phyloP scores from a whole-genome alignment of 2,329 filamentous ascomycete species.

The Trichophyton verrucosum region DNA sequence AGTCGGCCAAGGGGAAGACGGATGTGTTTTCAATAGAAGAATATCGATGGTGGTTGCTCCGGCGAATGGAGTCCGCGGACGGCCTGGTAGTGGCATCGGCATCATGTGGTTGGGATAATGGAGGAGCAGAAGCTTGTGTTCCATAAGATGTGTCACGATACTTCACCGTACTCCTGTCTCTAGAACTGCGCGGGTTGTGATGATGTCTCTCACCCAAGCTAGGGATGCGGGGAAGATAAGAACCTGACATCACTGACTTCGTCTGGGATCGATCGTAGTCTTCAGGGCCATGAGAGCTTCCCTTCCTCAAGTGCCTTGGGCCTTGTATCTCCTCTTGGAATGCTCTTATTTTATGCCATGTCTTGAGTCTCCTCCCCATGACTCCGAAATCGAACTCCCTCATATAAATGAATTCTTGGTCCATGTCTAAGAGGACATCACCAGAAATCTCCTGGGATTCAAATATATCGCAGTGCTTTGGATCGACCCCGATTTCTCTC shows the following conservation, averaged over 20 bases:
- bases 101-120: constrained; percentile 32
- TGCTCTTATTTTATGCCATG: constrained; percentile 90
- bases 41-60: constrained; percentile 73
- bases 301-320: constrained; percentile 35
- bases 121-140: constrained; percentile 25
- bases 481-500: constrained; percentile 72
- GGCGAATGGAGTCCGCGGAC: constrained; percentile 69
- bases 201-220: constrained; percentile 21
- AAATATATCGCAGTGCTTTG: constrained; percentile 86
- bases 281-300: constrained; percentile 32
- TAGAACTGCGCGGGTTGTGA: constrained; percentile 7
- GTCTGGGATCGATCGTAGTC: constrained; percentile 35
- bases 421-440: constrained; percentile 86
- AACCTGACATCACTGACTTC: constrained; percentile 25
- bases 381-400: constrained; percentile 90
- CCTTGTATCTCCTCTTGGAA: constrained; percentile 76
- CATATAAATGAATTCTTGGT: constrained; percentile 87
- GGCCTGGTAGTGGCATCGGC: constrained; percentile 42
- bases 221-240: constrained; percentile 35
- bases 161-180: constrained; percentile 9
- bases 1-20: constrained; percentile 16
- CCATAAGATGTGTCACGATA: constrained; percentile 13
- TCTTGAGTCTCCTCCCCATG: constrained; percentile 77
- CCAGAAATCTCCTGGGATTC: constrained; percentile 91
- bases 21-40: constrained; percentile 67